phyloP scores from a whole-genome alignment of 495 filamentous ascomycete species.

The Amniculicola lignicola region DNA sequence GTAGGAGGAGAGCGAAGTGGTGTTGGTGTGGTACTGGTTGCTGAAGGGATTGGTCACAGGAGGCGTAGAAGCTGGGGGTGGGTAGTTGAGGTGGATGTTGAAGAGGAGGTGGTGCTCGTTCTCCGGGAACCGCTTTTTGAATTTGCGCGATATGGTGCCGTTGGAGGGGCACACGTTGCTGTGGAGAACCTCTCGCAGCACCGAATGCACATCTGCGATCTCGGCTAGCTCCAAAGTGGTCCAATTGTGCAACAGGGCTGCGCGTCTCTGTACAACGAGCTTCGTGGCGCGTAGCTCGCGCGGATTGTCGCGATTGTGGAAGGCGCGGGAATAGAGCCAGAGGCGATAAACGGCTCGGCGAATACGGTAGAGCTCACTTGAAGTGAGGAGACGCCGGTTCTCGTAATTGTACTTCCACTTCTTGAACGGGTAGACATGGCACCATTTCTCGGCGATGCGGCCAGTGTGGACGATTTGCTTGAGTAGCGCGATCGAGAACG shows the following conservation, averaged over 20 bases:
- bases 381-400: constrained; percentile 59
- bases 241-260: constrained; percentile 58
- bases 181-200: constrained; percentile 53
- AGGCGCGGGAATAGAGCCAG: constrained; percentile 62
- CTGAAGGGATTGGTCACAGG: constrained; percentile 24
- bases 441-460: constrained; percentile 59
- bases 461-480: constrained; percentile 58
- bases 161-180: constrained; percentile 60
- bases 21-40: constrained; percentile 16
- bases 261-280: constrained; percentile 48
- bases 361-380: constrained; percentile 56
- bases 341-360: constrained; percentile 66
- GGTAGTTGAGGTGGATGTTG: constrained; percentile 55
- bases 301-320: constrained; percentile 50
- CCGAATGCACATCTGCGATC: constrained; percentile 51
- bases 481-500: constrained; percentile 54
- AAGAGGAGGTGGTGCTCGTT: constrained; percentile 49
- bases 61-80: constrained; percentile 28
- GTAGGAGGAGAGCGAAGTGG: constrained; percentile 31
- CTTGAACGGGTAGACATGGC: constrained; percentile 63
- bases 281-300: constrained; percentile 49
- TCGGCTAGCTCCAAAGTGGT: constrained; percentile 53
- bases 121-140: constrained; percentile 54
- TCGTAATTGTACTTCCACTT: constrained; percentile 61
- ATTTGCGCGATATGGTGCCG: constrained; percentile 56